Evolutionary conservation across 139 green algal genomes (phyloP), one percentile per base, ranked within the genome.

Genomic region (Coccomyxa sp.): DNA sequence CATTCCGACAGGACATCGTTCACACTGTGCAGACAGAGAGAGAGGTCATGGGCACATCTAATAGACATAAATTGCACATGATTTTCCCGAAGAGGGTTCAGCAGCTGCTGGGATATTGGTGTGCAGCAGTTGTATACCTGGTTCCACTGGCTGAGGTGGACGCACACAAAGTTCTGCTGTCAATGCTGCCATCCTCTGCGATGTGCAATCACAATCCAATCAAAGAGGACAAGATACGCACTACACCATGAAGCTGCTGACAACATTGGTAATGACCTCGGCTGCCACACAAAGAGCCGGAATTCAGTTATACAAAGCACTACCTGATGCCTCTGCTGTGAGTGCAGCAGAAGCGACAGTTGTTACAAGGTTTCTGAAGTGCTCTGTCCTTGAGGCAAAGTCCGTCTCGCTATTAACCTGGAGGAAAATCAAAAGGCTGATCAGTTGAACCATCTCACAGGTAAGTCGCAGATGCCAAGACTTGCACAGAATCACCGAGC

Each of bases 341-440:
- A 59, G 66, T 23, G 71, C 71, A 77, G 71, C 27, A 10, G 71
- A 16, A 38, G 94, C 90, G n/a, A 92, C 93, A 10, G 81, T 66
- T 21, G 74, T 71, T 7, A 97, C 91, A 38, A 99, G 82, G 0
- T 77, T 31, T 32, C 90, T 90, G 86, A 99, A 99, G 13, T 89
- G 67, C 0, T 94, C 92, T 58, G 95, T 97, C 38, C 92, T 88
- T 0, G 93, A 89, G 12, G 98, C 96, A 87, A 99, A 99, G 82
- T 99, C 96, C 23, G 96, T 99, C 84, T 99, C 96, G 79, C 92
- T 95, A 87, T 99, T 99, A 67, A 99, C 86, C 90, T 98, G 92
- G n/a, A 32, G 95, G 68, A 74, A 13, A 68, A 51, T 16, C 3
- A 32, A 7, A 10, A 60, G 57, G 16, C 30, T 82, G 25, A 21